phyloP scores from a whole-genome alignment of 495 filamentous ascomycete species.

The Talaromyces liani region DNA sequence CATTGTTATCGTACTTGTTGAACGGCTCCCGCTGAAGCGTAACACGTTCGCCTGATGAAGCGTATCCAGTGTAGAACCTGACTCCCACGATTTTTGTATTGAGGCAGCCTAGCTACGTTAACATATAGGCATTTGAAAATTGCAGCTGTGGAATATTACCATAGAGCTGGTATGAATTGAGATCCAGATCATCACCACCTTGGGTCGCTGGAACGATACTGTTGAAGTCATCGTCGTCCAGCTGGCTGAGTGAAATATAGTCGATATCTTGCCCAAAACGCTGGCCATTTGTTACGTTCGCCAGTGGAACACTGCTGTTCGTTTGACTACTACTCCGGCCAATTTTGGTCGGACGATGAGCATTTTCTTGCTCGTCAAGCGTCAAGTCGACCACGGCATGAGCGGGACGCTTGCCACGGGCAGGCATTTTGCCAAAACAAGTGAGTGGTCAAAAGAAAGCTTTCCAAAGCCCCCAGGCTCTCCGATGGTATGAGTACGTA shows the following conservation, averaged over 20 bases:
- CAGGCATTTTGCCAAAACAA: neutral
- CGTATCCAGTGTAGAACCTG: slow-evolving; percentile 67
- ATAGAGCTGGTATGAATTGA: slow-evolving; percentile 40
- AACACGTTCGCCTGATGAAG: slow-evolving; percentile 65
- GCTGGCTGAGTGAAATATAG: slow-evolving; percentile 27
- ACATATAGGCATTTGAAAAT: neutral
- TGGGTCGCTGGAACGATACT: slow-evolving; percentile 27
- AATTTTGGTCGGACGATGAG: slow-evolving; percentile 15
- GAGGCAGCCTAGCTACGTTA: neutral
- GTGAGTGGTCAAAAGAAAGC: slow-evolving; percentile 38
- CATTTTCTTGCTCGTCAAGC: slow-evolving; percentile 14
- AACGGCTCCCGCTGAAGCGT: slow-evolving; percentile 57
- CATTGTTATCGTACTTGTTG: slow-evolving; percentile 72
- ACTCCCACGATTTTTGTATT: slow-evolving; percentile 70
- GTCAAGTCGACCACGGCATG: slow-evolving; percentile 5
- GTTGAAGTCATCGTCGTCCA: slow-evolving; percentile 30
- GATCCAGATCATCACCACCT: slow-evolving; percentile 35
- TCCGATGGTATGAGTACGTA: neutral
- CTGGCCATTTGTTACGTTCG: slow-evolving; percentile 14
- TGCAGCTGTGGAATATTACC: slow-evolving; percentile 22
- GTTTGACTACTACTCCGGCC: slow-evolving; percentile 4
- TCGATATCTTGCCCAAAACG: slow-evolving; percentile 28
- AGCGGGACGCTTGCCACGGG: neutral
- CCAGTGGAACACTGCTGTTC: neutral
- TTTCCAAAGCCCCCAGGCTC: neutral